A percentile compares a stretch with the other conserved stretches of the same genome.
phyloP scores from a whole-genome alignment of 306 rosid genomes.

The Quercus glauca region DNA sequence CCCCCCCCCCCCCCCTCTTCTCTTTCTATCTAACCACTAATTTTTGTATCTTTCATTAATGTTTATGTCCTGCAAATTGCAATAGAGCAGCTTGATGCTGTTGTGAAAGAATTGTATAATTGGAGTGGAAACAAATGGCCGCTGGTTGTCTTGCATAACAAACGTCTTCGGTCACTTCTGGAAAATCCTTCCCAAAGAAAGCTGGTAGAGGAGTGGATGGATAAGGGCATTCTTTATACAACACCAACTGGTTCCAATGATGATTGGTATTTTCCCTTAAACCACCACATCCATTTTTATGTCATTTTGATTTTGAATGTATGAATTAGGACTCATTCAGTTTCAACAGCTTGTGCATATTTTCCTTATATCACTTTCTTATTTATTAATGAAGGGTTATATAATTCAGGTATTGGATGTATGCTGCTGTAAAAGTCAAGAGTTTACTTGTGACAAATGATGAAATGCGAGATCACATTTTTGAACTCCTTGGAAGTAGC shows the following conservation, averaged over 20 bases:
- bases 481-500: conserved; percentile 76
- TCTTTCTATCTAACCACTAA: neutral
- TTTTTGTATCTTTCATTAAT: conserved; percentile 26
- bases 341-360: neutral
- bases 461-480: conserved; percentile 96
- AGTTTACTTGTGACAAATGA: conserved; percentile 89
- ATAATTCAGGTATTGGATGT: conserved; percentile 79
- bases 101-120: conserved; percentile 64
- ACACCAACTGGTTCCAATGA: conserved; percentile 92
- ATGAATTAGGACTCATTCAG: neutral
- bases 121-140: conserved; percentile 74
- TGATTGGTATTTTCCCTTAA: conserved; percentile 65
- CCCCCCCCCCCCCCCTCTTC: neutral
- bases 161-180: conserved; percentile 56
- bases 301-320: neutral
- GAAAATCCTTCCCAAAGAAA: conserved; percentile 64
- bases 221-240: conserved; percentile 64
- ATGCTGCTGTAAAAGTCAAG: conserved; percentile 75
- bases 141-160: conserved; percentile 73
- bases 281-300: neutral
- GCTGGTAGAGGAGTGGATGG: conserved; percentile 70
- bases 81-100: conserved; percentile 73
- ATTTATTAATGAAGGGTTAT: neutral
- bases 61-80: conserved; percentile 23
- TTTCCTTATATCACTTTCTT: neutral